phyloP scores from a whole-genome alignment of 805 yeast genomes.

The Wickerhamomyces queroliae region DNA sequence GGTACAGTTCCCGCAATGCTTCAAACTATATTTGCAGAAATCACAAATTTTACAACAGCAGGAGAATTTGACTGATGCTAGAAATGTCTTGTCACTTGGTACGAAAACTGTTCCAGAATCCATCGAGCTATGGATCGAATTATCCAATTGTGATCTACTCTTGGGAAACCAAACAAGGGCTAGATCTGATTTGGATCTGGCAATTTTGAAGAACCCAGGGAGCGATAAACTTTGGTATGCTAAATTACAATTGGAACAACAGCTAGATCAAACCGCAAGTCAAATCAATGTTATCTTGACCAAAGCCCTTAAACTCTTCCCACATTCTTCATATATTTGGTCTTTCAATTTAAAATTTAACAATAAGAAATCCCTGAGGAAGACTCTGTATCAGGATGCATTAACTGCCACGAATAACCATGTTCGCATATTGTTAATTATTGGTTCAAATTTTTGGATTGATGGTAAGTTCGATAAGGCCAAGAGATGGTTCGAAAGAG shows the following conservation, averaged over 20 bases:
- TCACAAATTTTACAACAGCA: constrained; percentile 44
- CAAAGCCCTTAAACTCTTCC: constrained; percentile 53
- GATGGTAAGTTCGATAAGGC: constrained; percentile 63
- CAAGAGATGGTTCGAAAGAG: constrained; percentile 67
- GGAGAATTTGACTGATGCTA: constrained; percentile 32
- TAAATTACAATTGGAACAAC: constrained; percentile 51
- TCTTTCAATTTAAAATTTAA: constrained; percentile 42
- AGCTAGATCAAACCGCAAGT: constrained; percentile 37
- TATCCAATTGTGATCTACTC: constrained; percentile 38
- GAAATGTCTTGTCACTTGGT: constrained; percentile 43
- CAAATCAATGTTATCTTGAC: constrained; percentile 52
- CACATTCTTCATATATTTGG: constrained; percentile 63
- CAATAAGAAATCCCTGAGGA: constrained; percentile 43
- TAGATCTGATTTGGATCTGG: constrained; percentile 68
- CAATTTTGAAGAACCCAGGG: constrained; percentile 42
- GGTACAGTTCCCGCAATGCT: constrained; percentile 38
- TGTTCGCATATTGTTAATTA: constrained; percentile 49
- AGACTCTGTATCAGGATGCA: constrained; percentile 64
- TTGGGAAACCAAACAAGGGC: constrained; percentile 47
- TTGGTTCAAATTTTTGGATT: constrained; percentile 64
- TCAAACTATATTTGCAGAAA: constrained; percentile 55
- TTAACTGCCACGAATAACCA: constrained; percentile 59
- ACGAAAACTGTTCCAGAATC: constrained; percentile 39
- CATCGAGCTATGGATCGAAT: constrained; percentile 46
- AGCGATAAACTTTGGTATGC: constrained; percentile 52